Evolutionary conservation across 805 yeast genomes (phyloP), one percentile per base, ranked within the genome.

Genomic region (Lipomyces chichibuensis): DNA sequence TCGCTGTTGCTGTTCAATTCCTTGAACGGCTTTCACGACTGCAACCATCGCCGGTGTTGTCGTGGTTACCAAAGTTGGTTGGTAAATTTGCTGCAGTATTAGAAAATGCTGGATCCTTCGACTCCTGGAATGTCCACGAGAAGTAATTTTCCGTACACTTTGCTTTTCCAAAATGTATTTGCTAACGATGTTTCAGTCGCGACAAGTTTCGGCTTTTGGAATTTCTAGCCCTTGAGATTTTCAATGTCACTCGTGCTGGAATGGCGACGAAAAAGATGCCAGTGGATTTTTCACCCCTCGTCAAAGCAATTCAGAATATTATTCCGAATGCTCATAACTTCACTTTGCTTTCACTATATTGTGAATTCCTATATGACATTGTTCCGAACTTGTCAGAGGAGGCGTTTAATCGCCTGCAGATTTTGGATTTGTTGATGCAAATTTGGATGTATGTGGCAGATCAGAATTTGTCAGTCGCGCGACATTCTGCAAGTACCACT

Each of bases 121-220:
- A 29, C 13, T 23, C 43, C 3, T 25, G 59, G 39, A 63, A 65
- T 37, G 60, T 60, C n/a, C 69, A 64, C 49, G 46, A 54, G 32
- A 60, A 29, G 64, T 64, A 54, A 29, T 32, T 20, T 32, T 32
- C 62, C 23, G 14, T 2, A 6, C 7, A 1, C 8, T 25, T 32
- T 17, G 13, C 27, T 33, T 62, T 60, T 60, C 14, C 25, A 23
- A 17, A 20, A 8, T 25, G 17, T 11, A 35, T 7, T 14, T 33
- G 29, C 65, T 62, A 32, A 63, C 52, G n/a, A 39, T n/a, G 5
- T 11, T 49, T 43, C 27, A 55, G 62, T 53, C 65, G 62, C 43
- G 59, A 49, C 14, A 33, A 35, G 49, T 11, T 56, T 7, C 37
- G 37, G 25, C 20, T 29, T 29, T 35, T 53, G n/a, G 33, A 33